Percentiles rank a stretch among this genome's conserved stretches.
Evolutionary conservation across 179 eudicot genomes (phyloP).

Genomic region (Spergularia azorica): DNA sequence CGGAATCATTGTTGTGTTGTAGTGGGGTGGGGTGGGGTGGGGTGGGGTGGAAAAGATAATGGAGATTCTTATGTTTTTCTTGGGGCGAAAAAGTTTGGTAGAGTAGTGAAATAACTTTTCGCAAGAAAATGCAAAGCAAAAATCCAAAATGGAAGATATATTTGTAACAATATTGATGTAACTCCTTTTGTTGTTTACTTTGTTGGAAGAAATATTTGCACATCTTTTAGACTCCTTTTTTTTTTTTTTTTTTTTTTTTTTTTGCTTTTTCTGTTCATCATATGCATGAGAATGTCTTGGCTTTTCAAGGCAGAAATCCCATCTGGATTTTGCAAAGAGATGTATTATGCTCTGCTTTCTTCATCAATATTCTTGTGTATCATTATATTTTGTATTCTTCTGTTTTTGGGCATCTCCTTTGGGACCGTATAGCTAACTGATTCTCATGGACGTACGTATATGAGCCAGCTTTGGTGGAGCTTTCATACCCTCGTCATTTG

Average conservation of each 20-base stretch:
- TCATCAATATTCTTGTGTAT: constrained; percentile 17
- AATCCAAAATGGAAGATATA: neutral
- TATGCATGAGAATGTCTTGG: constrained; percentile 9
- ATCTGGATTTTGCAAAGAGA: neutral
- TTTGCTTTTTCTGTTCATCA: neutral
- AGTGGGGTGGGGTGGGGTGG: neutral
- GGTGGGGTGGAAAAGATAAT: no score
- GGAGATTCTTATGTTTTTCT: neutral
- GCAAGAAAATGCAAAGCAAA: constrained; percentile 7
- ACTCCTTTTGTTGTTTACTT: constrained; percentile 26
- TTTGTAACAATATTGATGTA: constrained; percentile 1
- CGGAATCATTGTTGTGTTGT: neutral
- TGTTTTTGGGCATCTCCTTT: neutral
- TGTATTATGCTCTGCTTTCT: constrained; percentile 5
- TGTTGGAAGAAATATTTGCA: constrained; percentile 16
- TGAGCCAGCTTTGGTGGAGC: constrained; percentile 9
- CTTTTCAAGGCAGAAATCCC: neutral
- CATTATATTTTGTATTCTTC: constrained; percentile 10
- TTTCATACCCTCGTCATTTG: no score
- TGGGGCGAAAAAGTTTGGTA: neutral
- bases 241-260: neutral
- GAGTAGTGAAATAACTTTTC: neutral
- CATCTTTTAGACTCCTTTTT: constrained; percentile 5
- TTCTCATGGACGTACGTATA: constrained; percentile 1
- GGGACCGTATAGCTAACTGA: neutral